Percentiles rank a stretch among this genome's conserved stretches.
Evolutionary conservation across 75 land plant genomes (phyloP).

Genomic region (Cupressus sempervirens): DNA sequence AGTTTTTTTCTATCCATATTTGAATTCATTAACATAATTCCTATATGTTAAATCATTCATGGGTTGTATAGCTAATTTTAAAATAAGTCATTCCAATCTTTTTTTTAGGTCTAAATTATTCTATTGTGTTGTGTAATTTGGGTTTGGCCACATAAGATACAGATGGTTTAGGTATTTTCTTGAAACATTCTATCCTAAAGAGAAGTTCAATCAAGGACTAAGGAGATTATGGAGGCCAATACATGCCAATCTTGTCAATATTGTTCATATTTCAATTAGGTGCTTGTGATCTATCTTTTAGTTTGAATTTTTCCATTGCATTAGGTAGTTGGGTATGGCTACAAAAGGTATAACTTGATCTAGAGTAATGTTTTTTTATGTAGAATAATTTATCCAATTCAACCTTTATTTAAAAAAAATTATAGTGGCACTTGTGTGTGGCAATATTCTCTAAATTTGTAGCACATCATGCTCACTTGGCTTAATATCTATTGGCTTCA

Average conservation of each 20-base stretch:
- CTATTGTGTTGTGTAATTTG: background rate
- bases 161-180: conserved; percentile 4
- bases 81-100: background rate
- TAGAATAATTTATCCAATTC: background rate
- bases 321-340: background rate
- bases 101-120: background rate
- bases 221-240: conserved; percentile 23
- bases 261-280: background rate
- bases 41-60: background rate
- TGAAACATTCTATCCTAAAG: conserved; percentile 25
- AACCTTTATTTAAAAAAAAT: background rate
- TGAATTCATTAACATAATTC: background rate
- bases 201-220: conserved; percentile 16
- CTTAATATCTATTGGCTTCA: background rate
- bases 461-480: background rate
- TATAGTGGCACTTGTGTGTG: background rate
- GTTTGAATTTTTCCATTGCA: background rate
- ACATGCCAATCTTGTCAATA: background rate
- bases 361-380: background rate
- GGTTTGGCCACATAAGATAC: background rate
- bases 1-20: background rate
- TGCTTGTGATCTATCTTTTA: background rate
- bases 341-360: background rate
- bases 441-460: background rate
- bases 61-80: background rate